Evolutionary conservation across 768 basidiomycete species (phyloP), one percentile per base, ranked within the genome.

Genomic region (Calocybe indica): DNA sequence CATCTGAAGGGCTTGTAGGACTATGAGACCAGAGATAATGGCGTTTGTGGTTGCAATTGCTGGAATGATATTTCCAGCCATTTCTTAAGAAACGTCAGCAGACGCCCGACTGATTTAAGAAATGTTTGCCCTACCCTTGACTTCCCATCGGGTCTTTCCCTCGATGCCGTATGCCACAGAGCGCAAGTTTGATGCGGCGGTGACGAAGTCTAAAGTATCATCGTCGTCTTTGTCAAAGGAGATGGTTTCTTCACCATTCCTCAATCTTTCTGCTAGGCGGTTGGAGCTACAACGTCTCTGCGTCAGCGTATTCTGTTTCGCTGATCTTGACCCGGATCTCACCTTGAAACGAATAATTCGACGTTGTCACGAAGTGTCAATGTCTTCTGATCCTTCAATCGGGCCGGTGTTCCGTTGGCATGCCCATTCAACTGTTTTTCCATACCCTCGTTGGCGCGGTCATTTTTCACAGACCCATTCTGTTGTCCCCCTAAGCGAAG

Each of bases 21-120:
- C 93, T 60, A 98, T 92, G 35, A 95, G 72, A 0, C 95, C 96
- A 0, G 96, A 88, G 55, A 98, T 83, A 64, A 99, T 90, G 7
- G 96, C 96, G 62, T 99, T 99, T 15, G 96, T 99, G 3, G 96
- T 99, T 5, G 96, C 96, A 57, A 99, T 98, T 1, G 96, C 96
- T 5, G 96, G 96, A 53, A 98, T 99, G 58, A 99, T 98, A 66
- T 99, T 99, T 7, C 96, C 96, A 0, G 96, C 96, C 91, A 97
- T 98, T 67, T 97, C 94, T 95, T 63, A 14, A 15, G 35, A 3
- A 33, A 37, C n/a, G 15, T 43, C 22, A 44, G 40, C 22, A 31
- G 15, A n/a, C n/a, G 4, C 1, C 7, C 5, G 9, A 22, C 14
- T 36, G 13, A 10, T n/a, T 36, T 33, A 32, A 39, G 14, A 15